These are phyloP conservation scores for Ensete ventricosum DNA, from an alignment of 176 grass and related monocot species.

Conservation along the genomic window DNA sequence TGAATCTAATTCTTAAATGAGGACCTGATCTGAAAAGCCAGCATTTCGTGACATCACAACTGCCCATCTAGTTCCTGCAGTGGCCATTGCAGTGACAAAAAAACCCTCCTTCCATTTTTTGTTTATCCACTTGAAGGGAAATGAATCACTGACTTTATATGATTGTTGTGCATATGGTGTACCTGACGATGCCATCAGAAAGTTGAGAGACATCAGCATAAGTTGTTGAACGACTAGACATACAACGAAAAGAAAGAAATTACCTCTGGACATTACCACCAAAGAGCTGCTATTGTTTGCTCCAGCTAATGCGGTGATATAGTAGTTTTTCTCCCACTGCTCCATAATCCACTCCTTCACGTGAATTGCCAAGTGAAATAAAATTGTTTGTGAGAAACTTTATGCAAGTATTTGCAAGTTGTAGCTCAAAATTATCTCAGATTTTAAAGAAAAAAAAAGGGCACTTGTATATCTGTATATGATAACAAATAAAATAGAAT, in stretches of 20 bases:
- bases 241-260: slow-evolving; percentile 1
- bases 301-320: slow-evolving; percentile 67
- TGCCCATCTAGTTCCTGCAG: slow-evolving; percentile 75
- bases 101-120: slow-evolving; percentile 97
- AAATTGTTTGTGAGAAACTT: slow-evolving; percentile 15
- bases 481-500: not conserved
- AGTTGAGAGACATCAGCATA: not conserved
- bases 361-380: not conserved
- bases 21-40: slow-evolving; percentile 67
- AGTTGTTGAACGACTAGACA: not conserved
- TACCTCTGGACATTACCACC: slow-evolving; percentile 96
- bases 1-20: slow-evolving; percentile 9
- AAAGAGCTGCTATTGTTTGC: slow-evolving; percentile 75
- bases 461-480: no score
- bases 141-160: slow-evolving; percentile 88
- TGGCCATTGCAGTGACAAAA: slow-evolving; percentile 81
- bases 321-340: slow-evolving; percentile 93
- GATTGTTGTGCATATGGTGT: slow-evolving; percentile 89
- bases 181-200: slow-evolving; percentile 22
- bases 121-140: slow-evolving; percentile 98
- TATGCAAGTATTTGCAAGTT: not conserved
- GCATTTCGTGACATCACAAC: slow-evolving; percentile 88
- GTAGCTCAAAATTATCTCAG: no score
- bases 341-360: slow-evolving; percentile 97
- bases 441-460: no score